Base-by-base conservation (phyloP, 2,329 filamentous ascomycete genomes). In the Aspergillus phoenicis region DNA sequence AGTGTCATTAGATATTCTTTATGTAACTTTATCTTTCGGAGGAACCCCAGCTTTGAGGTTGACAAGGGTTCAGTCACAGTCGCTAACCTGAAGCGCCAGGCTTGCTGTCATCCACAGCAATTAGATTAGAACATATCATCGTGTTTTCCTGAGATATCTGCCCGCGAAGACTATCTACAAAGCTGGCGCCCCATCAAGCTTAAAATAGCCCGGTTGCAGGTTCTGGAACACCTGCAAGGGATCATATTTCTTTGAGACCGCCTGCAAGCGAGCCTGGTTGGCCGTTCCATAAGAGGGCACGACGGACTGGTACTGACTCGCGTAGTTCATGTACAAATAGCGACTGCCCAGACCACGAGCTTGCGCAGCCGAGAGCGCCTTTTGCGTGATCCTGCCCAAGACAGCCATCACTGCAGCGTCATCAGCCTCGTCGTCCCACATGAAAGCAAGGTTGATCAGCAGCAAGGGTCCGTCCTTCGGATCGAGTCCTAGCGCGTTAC, bases 321-420 rank as follows among this genome's bases (percentile, higher is more conserved):
- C 81, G 60, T 83, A 82, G 65, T 82, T 83, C 75, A 82, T 78
- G 64, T 82, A 83, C 24, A 80, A 61, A 17, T 56, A 63, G 8
- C 57, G 51, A 45, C 56, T 55, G 15, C 30, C 28, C 5, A 78
- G 36, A 0, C 71, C 72, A 38, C 66, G 63, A 57, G 62, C 59
- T 63, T 74, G 66, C 59, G 73, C 70, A 65, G 70, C 58, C 58
- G 70, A 63, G 48, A 67, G 61, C 55, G 77, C 65, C 39, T 68
- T 60, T 15, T 67, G 57, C 43, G 72, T 64, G 58, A 78, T 68
- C 5, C 48, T 28, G 10, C 71, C 62, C 28, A 71, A 64, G 20
- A 68, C 66, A 0, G 56, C 55, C 11, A 73, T 65, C 47, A 78
- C 64, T 3, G 58, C 52, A 0, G 65, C 55, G 53, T 78, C 76